Evolutionary conservation across 1,139 yeast species (phyloP).

Genomic region (Diutina pseudorugosa): DNA sequence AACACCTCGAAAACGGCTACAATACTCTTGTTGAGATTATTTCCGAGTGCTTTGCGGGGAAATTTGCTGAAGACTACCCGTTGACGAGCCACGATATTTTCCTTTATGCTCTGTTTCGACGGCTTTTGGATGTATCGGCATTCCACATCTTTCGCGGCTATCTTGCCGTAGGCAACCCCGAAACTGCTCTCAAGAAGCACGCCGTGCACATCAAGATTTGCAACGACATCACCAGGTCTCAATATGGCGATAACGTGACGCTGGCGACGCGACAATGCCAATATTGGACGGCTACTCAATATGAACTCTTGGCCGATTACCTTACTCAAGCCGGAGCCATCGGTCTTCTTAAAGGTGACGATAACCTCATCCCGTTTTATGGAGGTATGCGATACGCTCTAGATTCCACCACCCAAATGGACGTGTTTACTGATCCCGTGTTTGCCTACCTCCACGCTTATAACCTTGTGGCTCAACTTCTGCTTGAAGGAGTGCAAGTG

Average conservation of each 20-base stretch:
- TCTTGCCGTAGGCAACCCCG: neutral
- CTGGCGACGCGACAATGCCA: neutral
- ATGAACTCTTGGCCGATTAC: neutral
- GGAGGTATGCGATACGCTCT: neutral
- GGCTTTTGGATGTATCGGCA: neutral
- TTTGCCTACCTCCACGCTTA: neutral
- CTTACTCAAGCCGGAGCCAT: neutral
- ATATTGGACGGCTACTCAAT: neutral
- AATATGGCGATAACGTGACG: neutral
- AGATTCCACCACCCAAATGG: neutral
- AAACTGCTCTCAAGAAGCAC: neutral
- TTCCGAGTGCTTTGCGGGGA: conserved; percentile 8
- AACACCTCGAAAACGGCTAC: conserved; percentile 21
- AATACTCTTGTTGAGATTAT: conserved; percentile 8
- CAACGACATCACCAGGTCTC: neutral
- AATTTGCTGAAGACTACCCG: conserved; percentile 9
- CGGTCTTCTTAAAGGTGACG: neutral
- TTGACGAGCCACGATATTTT: conserved; percentile 18
- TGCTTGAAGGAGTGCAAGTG: neutral
- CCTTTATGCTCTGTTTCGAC: conserved; percentile 15
- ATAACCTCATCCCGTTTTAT: neutral
- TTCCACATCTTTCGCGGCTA: conserved; percentile 1
- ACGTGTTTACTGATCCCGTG: neutral
- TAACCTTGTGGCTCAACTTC: neutral
- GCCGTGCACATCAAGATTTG: neutral